Percentiles rank a stretch among this genome's conserved stretches.
These are phyloP conservation scores for Gnomoniopsis smithogilvyi DNA, from an alignment of 2,329 filamentous ascomycete species.

Conservation along the genomic window DNA sequence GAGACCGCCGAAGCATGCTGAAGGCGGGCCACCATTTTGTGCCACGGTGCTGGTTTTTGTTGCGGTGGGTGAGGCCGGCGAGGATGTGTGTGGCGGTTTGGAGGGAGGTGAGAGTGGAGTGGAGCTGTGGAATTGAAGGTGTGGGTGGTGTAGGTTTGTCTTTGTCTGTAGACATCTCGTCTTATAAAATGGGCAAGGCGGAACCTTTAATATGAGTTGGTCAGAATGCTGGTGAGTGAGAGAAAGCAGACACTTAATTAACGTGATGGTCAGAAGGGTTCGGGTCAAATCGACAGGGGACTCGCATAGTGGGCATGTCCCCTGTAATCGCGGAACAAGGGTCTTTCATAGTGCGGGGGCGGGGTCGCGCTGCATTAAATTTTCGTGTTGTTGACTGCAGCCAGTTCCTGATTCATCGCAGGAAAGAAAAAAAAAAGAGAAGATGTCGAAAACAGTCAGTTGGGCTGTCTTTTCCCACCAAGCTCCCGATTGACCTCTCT, in stretches of 20 bases:
- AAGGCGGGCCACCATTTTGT: slow-evolving; percentile 79
- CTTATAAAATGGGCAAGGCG: neutral
- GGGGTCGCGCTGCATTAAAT: slow-evolving; percentile 8
- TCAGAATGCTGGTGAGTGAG: too few relatives aligned
- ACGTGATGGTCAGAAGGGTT: too few relatives aligned
- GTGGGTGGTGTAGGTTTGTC: neutral
- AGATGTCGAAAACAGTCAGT: slow-evolving; percentile 7
- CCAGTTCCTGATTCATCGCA: neutral
- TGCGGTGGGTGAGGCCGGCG: slow-evolving; percentile 73
- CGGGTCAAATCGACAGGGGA: too few relatives aligned
- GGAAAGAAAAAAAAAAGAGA: slow-evolving; percentile 10
- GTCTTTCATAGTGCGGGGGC: too few relatives aligned
- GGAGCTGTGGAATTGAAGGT: neutral
- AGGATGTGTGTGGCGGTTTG: slow-evolving; percentile 52
- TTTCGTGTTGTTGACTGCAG: slow-evolving; percentile 9
- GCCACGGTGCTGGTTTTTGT: slow-evolving; percentile 85
- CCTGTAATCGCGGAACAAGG: too few relatives aligned
- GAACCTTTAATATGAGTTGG: too few relatives aligned
- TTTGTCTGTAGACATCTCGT: neutral
- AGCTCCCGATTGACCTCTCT: slow-evolving; percentile 4
- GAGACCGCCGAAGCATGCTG: slow-evolving; percentile 65
- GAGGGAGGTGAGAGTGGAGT: slow-evolving; percentile 29
- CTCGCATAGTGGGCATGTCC: too few relatives aligned
- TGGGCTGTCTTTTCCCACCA: slow-evolving; percentile 8
- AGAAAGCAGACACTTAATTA: too few relatives aligned